Evolutionary conservation across 2,329 filamentous ascomycete species (phyloP), one percentile per base, ranked within the genome.

Genomic region (Knufia fluminis): DNA sequence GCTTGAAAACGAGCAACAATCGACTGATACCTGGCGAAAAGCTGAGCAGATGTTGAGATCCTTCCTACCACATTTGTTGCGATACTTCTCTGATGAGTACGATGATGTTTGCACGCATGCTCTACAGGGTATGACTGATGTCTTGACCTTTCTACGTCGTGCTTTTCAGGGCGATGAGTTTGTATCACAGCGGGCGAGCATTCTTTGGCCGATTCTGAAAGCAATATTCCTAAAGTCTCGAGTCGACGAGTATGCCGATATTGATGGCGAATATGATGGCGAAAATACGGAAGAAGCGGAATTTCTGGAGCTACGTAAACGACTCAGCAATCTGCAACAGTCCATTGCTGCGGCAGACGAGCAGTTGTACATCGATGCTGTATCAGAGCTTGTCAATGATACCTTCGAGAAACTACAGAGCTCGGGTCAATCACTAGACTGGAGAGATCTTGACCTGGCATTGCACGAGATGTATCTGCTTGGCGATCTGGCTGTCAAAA

Each of bases 51-150:
- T 94, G 52, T 74, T 97, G 47, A 85, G 85, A 62, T 78, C 80
- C 35, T 97, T 97, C 65, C 73, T 95, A 23, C 88, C 90, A 0
- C 84, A 90, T 58, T 76, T 97, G 10, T 74, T 98, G 45, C 86
- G 91, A 33, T 96, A 96, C 73, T 96, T 98, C 69, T 86, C 89
- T 20, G 92, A 98, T 67, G 90, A 98, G 64, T 98, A 94, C 66
- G 92, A 98, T 66, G 92, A 98, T 70, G 84, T 98, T 58, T 97
- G 92, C 73, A 94, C 90, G 31, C 92, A 88, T 10, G 88, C 97
- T 51, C 94, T 98, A 54, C 86, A 90, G 19, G 91, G 87, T 32
- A 79, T 97, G 49, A 95, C 87, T 43, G 94, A 98, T 61, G 78
- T 97, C 43, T 78, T 98, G 53, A 89, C 88, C 23, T 91, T 94